Conservation (phyloP, 768 basidiomycete genomes). For the Polyporus arcularius region DNA sequence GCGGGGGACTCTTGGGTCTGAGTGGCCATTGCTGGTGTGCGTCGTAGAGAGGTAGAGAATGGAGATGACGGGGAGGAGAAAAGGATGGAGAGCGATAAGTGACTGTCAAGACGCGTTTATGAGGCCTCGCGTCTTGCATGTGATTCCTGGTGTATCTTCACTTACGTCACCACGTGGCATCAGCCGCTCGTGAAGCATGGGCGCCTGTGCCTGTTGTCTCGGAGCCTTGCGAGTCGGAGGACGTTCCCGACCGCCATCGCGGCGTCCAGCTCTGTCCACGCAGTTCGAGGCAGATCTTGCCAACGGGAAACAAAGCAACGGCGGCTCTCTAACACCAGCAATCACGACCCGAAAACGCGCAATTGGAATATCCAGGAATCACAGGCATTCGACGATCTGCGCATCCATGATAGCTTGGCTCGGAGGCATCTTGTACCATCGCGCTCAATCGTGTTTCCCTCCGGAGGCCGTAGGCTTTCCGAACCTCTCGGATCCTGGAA, state of each 20-base stretch:
- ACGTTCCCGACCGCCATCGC: constrained; percentile 1
- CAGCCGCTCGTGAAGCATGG: constrained; percentile 1
- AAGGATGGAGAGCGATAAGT: constrained; percentile 7
- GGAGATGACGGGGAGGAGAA: constrained; percentile 5
- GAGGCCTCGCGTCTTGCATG: constrained; percentile 8
- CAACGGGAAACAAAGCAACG: neutral
- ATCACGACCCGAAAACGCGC: neutral
- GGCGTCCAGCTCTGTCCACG: neutral
- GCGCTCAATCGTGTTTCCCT: neutral
- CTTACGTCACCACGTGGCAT: constrained; percentile 3
- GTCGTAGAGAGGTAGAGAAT: neutral
- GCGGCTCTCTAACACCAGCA: neutral
- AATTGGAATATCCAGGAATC: constrained; percentile 8
- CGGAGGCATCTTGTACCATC: neutral
- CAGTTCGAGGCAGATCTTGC: neutral
- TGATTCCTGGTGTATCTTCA: constrained; percentile 11
- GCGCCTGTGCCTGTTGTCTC: neutral
- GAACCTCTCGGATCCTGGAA: neutral
- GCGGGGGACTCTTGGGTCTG: constrained; percentile 31
- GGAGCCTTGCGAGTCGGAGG: neutral
- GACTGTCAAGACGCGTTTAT: neutral
- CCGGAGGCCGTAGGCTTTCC: neutral
- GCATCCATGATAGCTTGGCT: neutral
- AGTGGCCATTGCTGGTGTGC: constrained; percentile 37
- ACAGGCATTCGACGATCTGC: neutral